Evolutionary conservation across 768 basidiomycete species (phyloP).

Genomic region (Russula griseocarnosa): DNA sequence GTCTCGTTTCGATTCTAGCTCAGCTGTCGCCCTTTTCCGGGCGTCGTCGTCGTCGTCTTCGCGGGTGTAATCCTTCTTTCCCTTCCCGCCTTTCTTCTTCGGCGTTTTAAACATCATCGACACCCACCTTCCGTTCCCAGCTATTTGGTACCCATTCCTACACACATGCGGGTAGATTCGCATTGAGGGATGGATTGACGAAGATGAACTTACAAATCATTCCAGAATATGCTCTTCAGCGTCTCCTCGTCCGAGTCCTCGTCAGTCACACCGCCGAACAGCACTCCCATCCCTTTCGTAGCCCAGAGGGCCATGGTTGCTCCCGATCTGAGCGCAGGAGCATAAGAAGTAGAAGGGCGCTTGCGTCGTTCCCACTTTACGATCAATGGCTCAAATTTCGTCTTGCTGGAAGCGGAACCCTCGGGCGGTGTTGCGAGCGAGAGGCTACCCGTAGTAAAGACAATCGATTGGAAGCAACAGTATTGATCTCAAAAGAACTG

Average conservation of each 20-base stretch:
- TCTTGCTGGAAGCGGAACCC: conserved; percentile 35
- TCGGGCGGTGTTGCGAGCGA: conserved; percentile 20
- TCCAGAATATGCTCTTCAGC: conserved; percentile 81
- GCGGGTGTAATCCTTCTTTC: conserved; percentile 33
- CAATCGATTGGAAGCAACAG: background rate
- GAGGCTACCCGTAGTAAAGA: background rate
- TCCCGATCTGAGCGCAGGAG: conserved; percentile 69
- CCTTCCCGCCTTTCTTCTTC: conserved; percentile 48
- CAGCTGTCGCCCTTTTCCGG: conserved; percentile 31
- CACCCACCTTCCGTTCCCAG: conserved; percentile 74
- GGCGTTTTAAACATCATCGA: conserved; percentile 65
- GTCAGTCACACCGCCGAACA: conserved; percentile 88
- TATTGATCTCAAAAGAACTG: conserved; percentile 26
- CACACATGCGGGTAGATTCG: background rate
- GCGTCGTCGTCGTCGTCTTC: conserved; percentile 31
- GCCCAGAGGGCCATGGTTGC: conserved; percentile 85
- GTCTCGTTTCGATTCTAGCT: conserved; percentile 48
- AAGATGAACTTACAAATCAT: conserved; percentile 60
- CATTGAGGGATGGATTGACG: background rate
- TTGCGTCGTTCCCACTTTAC: conserved; percentile 88
- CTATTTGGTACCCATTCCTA: conserved; percentile 75
- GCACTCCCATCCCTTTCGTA: conserved; percentile 60
- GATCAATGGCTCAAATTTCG: conserved; percentile 43
- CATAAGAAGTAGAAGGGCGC: conserved; percentile 61
- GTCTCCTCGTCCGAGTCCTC: conserved; percentile 82